Base-by-base conservation (phyloP, 768 basidiomycete species). In the Brasilioporus rufonigricans region DNA sequence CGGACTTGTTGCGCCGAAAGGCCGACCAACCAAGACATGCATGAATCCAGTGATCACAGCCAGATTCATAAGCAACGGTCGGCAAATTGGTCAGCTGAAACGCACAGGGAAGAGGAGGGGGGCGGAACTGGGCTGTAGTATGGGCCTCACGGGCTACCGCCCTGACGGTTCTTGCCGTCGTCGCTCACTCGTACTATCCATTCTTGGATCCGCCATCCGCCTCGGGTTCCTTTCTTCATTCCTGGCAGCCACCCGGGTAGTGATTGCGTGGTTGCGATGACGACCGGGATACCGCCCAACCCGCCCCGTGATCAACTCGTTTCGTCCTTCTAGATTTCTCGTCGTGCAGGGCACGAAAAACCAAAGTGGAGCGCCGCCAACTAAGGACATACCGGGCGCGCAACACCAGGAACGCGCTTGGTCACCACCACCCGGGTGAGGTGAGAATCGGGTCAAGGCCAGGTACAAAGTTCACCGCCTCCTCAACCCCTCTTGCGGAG, bases 221-320 rank as follows among this genome's bases (percentile, higher is more conserved):
- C 9, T 29, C 27, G 27, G 27, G 4, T 38, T n/a, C 7, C 16
- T 24, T 19, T 11, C 44, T 12, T 12, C 23, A 43, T 5, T 5
- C 13, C 23, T 43, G 23, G 8, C 39, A 49, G 64, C 50, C 52
- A 62, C 53, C 55, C 44, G 39, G 32, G 16, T 44, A 46, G 43
- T 32, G 32, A 35, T 27, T 5, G 14, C 11, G 3, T 44, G 33
- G 68, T 69, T 49, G 57, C 59, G 68, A 70, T 69, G 68, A 53
- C 66, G 67, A 63, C 68, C 67, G 51, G 68, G 71, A 45, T 48
- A 52, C 54, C 49, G 45, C 62, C 33, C 27, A 5, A n/a, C 16
- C 41, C 13, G 24, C 69, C 74, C 5, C 72, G 66, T 23, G 72
- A 71, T 55, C 65, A 50, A 10, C 39, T 39, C 39, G 6, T 39